Evolutionary conservation across 306 rosid genomes (phyloP), one percentile per base, ranked within the genome.

Genomic region (Mimosa bimucronata): DNA sequence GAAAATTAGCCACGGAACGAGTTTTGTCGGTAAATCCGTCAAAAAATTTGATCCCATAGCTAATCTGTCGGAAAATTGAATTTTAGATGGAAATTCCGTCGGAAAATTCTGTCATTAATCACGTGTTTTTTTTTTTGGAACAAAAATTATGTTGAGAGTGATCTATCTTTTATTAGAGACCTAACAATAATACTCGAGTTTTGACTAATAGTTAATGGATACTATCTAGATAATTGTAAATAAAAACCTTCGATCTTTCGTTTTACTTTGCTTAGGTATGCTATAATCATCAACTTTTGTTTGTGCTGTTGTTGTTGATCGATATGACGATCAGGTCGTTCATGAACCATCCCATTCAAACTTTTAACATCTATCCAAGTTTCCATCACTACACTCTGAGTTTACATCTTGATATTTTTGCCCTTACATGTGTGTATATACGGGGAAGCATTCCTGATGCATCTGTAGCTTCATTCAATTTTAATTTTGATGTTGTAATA

Each of bases 301-400:
- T 80, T 83, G 81, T 44, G 61, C n/a, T n/a, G n/a, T 65, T 80
- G 66, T 83, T 83, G 78, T 86, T 76, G 61, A 34, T 11, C 40
- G 78, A 80, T 66, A 45, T 80, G 44, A 83, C 80, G 37, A 86
- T 80, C 34, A 66, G 71, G n/a, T 46, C 61, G 19, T 48, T 77
- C 86, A 73, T 83, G 85, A 80, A 68, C 85, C 85, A 77, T 80
- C 86, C 50, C 76, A 80, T 77, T 86, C 87, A 71, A 71, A 28
- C 64, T 73, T 71, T 71, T 76, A 21, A 48, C 80, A 34, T 30
- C 26, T 53, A 61, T 65, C 79, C 40, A 85, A 71, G 85, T 82
- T 79, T 82, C 69, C 65, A 5, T 38, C 29, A 10, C 48, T 66
- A 38, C 58, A 55, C 48, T 65, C 23, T 65, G 72, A 31, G 48